Evolutionary conservation across 2,329 filamentous ascomycete genomes (phyloP).

Genomic region (Trichocomaceae sp.): DNA sequence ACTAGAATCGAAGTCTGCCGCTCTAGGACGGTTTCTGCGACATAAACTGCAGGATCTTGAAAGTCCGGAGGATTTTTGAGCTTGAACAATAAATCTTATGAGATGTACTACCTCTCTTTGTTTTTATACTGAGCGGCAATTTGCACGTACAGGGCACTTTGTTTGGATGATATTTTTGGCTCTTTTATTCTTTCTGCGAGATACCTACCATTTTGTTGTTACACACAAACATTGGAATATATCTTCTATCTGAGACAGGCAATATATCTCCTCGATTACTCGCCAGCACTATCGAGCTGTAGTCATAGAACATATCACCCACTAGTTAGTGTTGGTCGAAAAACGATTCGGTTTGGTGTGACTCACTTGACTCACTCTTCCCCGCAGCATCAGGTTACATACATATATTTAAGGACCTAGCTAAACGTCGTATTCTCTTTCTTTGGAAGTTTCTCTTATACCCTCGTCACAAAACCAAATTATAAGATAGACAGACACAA

Average conservation of each 20-base stretch:
- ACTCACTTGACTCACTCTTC: neutral
- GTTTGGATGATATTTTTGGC: no score
- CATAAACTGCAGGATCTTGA: conserved; percentile 36
- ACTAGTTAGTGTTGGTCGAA: no score
- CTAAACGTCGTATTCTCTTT: neutral
- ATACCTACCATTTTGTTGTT: no score
- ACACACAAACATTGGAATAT: no score
- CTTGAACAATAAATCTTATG: neutral
- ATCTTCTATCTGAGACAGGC: no score
- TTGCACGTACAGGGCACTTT: neutral
- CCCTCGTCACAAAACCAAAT: neutral
- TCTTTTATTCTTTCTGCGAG: no score
- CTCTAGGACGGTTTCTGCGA: conserved; percentile 34
- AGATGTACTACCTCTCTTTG: neutral
- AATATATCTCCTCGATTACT: no score
- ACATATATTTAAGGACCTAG: neutral
- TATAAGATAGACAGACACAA: neutral
- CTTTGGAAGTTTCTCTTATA: neutral
- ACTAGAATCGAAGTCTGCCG: conserved; percentile 38
- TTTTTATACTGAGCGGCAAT: neutral
- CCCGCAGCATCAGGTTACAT: neutral
- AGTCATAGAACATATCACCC: no score
- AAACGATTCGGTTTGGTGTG: neutral
- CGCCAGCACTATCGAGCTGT: no score
- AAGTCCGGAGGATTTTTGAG: conserved; percentile 38